Base-by-base conservation (phyloP, 2,329 filamentous ascomycete species). In the Colletotrichum sp. region DNA sequence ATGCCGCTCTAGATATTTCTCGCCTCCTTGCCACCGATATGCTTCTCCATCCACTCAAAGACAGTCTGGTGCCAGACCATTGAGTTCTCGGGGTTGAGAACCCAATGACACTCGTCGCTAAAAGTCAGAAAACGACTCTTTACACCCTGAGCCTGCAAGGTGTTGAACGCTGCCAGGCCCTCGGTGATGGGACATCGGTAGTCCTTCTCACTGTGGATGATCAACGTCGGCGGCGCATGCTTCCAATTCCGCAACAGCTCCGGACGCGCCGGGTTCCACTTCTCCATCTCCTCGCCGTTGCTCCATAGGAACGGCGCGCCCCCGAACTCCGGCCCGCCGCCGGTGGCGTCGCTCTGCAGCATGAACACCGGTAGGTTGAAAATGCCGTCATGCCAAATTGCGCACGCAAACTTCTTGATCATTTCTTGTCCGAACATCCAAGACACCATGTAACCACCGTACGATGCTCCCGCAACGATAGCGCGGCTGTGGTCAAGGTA, bases 21-120 rank as follows among this genome's bases (percentile, higher is more conserved):
- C 44, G 39, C 57, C 44, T 74, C 57, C 26, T 18, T 59, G 26
- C 67, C 66, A 26, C 75, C 75, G n/a, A 68, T 52, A 60, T 90
- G 88, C 77, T 87, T 88, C 81, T 92, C 92, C 79, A 94, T 92
- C 90, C 91, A 95, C 77, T 92, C 91, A 71, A 95, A 84, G 12
- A 95, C 92, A 3, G 90, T 90, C 68, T 88, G 88, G 81, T 95
- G 91, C 94, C 94, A 95, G 60, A 93, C 84, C 64, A 94, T 84
- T 24, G 89, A 88, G 81, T 95, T 95, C 84, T 95, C 93, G 2
- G 90, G 90, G 78, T 93, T 92, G 64, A 93, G 80, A 6, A 95
- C 92, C 89, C 90, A 94, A 80, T 95, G 93, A 67, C 93, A 92
- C 84, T 95, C 94, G 81, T 95, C 94, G 0, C 93, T 91, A 80